Evolutionary conservation across 2,329 filamentous ascomycete species (phyloP), one percentile per base, ranked within the genome.

Genomic region (Claviceps pusilla): DNA sequence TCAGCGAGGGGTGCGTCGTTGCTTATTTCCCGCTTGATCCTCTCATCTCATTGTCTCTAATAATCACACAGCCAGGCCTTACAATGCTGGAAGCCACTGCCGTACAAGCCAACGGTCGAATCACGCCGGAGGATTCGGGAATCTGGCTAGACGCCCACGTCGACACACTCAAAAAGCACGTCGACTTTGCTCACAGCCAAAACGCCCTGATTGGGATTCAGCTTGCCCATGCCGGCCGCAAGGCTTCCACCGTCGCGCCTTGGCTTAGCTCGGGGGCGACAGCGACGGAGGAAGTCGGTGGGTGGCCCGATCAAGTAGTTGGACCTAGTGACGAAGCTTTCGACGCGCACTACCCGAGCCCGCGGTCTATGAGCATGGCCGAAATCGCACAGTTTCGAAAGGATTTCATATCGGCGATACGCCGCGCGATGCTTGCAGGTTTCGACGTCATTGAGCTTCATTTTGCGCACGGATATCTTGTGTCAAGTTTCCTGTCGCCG

Each of bases 71-170:
- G 50, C 83, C 86, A 0, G 86, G 80, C 2, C 73, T 95, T 16
- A 73, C 84, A 48, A 79, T 89, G 56, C 74, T 90, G 55, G 90
- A 95, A 71, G 88, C 89, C 29, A 90, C 87, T 0, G 75, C 82
- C 33, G 86, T 95, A 0, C 74, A 79, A 10, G 70, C 87, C 7
- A 82, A 89, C 60, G 89, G 89, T 33, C 80, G 90, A 52, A 95
- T 95, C 71, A 86, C 86, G 0, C 88, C 89, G 0, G 76, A 90
- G 65, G 87, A 91, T 65, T 71, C 73, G 14, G 89, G 90, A 0
- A 71, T 96, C 7, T 96, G 89, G 90, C 76, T 85, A 57, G 90
- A 95, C 66, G 80, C 77, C 33, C 90, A 96, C 67, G 84, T 90
- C 56, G 83, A 77, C 57, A 82, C 83, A 0, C 71, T 94, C 55